Base-by-base conservation (phyloP, 2,329 filamentous ascomycete species). In the Arthrobotrys pseudoclavata region DNA sequence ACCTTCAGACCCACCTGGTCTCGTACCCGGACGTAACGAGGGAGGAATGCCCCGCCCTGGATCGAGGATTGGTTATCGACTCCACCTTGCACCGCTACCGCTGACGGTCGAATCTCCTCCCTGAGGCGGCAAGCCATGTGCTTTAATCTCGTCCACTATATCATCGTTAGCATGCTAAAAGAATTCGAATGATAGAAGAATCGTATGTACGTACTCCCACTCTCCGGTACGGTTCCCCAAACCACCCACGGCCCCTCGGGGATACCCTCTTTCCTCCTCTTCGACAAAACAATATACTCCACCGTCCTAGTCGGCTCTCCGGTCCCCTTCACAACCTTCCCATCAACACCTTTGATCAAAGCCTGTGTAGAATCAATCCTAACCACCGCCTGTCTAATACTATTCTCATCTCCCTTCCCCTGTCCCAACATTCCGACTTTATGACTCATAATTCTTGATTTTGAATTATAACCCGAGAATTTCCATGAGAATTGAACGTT, bases 161-260 rank as follows among this genome's bases (percentile, higher is more conserved):
- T 10, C n/a, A 15, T 50, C 15, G 57, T 68, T 31, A 76, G 57
- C 48, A 57, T 13, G 2, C 9, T 37, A 24, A n/a, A n/a, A 52
- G 42, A 6, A 20, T 10, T 24, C 4, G 22, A 26, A 24, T 31
- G 45, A 15, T 37, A 29, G 26, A 22, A 22, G n/a, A n/a, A 10
- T 7, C 13, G 2, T 15, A 45, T 45, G 15, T 62, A 66, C 72
- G 15, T 70, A 76, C 72, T 76, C 6, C 57, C 80, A 64, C 80
- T 82, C 70, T 82, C 81, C 37, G 79, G 74, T 7, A 80, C 80
- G 12, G 81, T 82, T 6, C 81, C 81, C 81, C 81, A 82, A 22
- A 82, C 68, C 45, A 69, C 61, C 81, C 81, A 82, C 5, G 79
- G 60, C 2, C 60, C 70, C 55, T 80, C 80, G 29, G 61, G 61